Percentiles rank a stretch among this genome's conserved stretches.
Conservation (phyloP, 495 filamentous ascomycete genomes). For the Cladorrhinum samala region DNA sequence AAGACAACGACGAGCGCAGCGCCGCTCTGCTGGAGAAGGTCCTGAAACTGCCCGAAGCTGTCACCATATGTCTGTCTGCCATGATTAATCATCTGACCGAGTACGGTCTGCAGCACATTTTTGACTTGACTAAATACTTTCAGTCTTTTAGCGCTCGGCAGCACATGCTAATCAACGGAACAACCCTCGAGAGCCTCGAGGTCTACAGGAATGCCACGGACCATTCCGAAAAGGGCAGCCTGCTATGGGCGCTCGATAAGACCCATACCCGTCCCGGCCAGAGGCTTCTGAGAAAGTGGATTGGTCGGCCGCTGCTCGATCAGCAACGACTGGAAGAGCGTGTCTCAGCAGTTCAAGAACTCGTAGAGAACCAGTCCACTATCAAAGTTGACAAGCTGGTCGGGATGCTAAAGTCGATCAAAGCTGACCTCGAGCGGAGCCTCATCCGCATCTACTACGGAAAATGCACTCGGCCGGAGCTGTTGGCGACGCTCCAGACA, state of each 20-base stretch:
- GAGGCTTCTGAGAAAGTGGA: slow-evolving; percentile 86
- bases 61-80: slow-evolving; percentile 87
- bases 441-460: slow-evolving; percentile 96
- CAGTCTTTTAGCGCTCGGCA: slow-evolving; percentile 91
- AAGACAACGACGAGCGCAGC: slow-evolving; percentile 45
- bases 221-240: slow-evolving; percentile 73
- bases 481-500: slow-evolving; percentile 77
- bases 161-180: slow-evolving; percentile 95
- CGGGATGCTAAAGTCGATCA: slow-evolving; percentile 61
- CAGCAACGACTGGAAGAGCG: slow-evolving; percentile 70
- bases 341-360: slow-evolving; percentile 83
- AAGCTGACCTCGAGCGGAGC: slow-evolving; percentile 81
- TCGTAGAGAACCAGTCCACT: slow-evolving; percentile 61
- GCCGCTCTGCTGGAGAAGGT: slow-evolving; percentile 75
- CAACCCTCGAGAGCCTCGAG: slow-evolving; percentile 88
- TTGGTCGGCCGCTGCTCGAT: slow-evolving; percentile 84
- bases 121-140: slow-evolving; percentile 95
- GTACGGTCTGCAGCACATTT: slow-evolving; percentile 93
- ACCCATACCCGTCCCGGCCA: slow-evolving; percentile 88
- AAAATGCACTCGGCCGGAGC: slow-evolving; percentile 86
- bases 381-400: slow-evolving; percentile 66
- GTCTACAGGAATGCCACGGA: slow-evolving; percentile 96
- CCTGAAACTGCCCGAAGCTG: slow-evolving; percentile 72
- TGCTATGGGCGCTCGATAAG: slow-evolving; percentile 94
- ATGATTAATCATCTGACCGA: slow-evolving; percentile 95